Evolutionary conservation across 108 stramenopile genomes (phyloP), one percentile per base, ranked within the genome.

Genomic region (Fragilaria crotonensis): DNA sequence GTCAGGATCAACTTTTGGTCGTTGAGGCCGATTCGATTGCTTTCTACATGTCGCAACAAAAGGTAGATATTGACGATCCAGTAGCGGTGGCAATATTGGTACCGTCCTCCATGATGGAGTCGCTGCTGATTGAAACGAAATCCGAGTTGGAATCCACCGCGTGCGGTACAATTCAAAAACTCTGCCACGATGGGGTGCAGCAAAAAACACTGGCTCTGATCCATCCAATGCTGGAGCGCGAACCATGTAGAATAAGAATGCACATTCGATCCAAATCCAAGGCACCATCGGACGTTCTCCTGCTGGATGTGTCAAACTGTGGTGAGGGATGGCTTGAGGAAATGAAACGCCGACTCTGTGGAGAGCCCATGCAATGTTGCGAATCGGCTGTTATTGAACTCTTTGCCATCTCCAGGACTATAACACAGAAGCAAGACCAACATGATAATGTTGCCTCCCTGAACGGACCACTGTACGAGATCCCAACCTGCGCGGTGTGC

Each of bases 401-500:
- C 36, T 41, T 41, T 41, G 11, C 36, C 11, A 7, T 41, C 36
- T 11, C 36, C 14, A 7, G 14, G 14, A 41, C 14, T 41, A 14
- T 41, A 11, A 41, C 36, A 14, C 7, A 7, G 11, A 14, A 41
- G 36, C 36, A 41, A 14, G 14, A 14, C 36, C n/a, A n/a, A n/a
- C n/a, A n/a, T n/a, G n/a, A n/a, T n/a, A 41, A 41, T 41, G 36
- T 41, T 41, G 14, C 36, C 14, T 41, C 36, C 36, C 36, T 14
- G 36, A 41, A 11, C 36, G 36, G 14, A 11, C 7, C 7, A 7
- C 11, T 41, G 14, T 41, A 41, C 47, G 67, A 25, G 45, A 57
- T 56, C 22, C 87, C 91, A 3, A 63, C 77, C 25, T 93, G 91
- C 54, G 81, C 91, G 0, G 87, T 93, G 17, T 93, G 91, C 48